These are phyloP conservation scores for Tricholoma furcatifolium DNA, from an alignment of 768 basidiomycete genomes.

Conservation along the genomic window DNA sequence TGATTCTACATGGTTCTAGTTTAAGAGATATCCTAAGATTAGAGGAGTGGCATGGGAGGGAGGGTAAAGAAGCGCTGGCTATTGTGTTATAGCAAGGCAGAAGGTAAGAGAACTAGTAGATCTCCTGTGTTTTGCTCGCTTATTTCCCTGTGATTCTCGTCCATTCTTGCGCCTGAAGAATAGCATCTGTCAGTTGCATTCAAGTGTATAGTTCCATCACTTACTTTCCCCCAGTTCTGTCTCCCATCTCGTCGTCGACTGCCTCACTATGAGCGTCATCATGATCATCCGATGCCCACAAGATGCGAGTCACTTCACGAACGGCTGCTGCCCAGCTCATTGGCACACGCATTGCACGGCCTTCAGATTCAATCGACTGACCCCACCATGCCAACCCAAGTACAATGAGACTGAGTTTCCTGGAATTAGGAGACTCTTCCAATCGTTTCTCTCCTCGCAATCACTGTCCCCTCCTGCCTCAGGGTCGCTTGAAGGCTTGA, in stretches of 20 bases:
- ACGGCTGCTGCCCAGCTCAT: neutral
- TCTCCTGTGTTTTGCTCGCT: no score
- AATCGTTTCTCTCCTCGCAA: neutral
- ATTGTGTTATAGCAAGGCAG: no score
- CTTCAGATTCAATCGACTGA: neutral
- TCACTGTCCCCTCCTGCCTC: neutral
- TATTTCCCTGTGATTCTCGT: no score
- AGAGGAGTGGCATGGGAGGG: no score
- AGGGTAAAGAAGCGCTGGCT: no score
- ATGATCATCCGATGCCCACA: neutral
- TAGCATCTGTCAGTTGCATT: no score
- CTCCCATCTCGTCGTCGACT: neutral
- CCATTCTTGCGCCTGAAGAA: no score
- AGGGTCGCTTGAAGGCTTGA: neutral
- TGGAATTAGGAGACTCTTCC: neutral
- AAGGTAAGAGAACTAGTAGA: no score
- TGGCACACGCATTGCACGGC: neutral
- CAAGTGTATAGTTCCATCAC: no score
- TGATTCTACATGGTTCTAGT: no score
- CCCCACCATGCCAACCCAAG: neutral
- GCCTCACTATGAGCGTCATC: neutral
- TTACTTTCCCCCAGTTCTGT: neutral
- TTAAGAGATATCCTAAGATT: no score
- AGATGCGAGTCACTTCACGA: neutral
- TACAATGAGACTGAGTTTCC: neutral